Percentiles rank a stretch among this genome's conserved stretches.
phyloP scores from a whole-genome alignment of 208 protist genomes.

The Naegleria lovaniensis region DNA sequence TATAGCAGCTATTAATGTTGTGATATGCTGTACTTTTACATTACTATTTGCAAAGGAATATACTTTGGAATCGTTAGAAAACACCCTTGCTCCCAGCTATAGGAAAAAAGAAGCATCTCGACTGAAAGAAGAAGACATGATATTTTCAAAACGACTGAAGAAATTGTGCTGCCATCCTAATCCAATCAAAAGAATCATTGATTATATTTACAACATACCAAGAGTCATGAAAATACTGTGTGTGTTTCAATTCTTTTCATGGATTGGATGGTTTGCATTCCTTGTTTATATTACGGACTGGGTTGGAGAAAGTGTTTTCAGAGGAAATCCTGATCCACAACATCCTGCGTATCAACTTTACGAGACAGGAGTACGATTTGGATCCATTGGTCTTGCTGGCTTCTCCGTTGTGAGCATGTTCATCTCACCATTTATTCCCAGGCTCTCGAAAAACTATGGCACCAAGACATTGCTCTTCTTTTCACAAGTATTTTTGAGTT shows the following conservation, averaged over 20 bases:
- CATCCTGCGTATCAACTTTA: background rate
- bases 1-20: background rate
- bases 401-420: background rate
- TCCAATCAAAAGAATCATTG: background rate
- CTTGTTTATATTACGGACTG: conserved; percentile 11
- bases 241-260: conserved; percentile 18
- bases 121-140: background rate
- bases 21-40: background rate
- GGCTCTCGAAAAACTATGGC: background rate
- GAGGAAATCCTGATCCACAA: background rate
- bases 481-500: background rate
- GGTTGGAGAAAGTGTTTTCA: background rate
- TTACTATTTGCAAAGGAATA: conserved; percentile 15
- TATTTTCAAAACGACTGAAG: background rate
- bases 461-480: background rate
- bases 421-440: background rate
- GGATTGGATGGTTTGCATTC: conserved; percentile 26
- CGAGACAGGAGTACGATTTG: background rate
- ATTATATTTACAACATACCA: background rate
- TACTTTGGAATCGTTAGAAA: background rate
- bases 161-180: background rate
- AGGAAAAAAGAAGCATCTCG: background rate
- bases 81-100: background rate
- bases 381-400: conserved; percentile 23
- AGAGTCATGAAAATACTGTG: background rate